Conservation (phyloP, 148 eudicot genomes). For the Rhododendron griersonianum region DNA sequence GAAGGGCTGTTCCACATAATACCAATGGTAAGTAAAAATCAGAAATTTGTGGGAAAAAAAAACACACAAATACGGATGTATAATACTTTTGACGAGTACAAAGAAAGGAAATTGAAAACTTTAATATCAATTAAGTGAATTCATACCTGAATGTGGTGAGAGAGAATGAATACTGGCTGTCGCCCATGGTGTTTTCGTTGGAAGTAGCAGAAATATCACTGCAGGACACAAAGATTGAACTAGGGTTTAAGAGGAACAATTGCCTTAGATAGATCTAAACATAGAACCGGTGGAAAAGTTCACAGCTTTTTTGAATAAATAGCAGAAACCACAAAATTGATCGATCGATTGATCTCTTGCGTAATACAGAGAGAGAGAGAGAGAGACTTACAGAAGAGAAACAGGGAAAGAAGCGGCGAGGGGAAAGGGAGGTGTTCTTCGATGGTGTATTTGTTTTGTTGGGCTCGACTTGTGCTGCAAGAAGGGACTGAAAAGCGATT, state of each 20-base stretch:
- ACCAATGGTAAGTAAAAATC: neutral
- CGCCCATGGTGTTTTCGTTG: constrained; percentile 53
- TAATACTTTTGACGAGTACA: neutral
- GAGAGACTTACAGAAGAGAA: neutral
- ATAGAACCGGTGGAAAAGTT: neutral
- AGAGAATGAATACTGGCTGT: constrained; percentile 94
- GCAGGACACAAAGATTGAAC: neutral
- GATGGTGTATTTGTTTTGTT: neutral
- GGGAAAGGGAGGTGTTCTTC: neutral
- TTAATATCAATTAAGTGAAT: neutral
- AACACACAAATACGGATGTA: neutral
- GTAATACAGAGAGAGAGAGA: neutral
- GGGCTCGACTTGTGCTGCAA: neutral
- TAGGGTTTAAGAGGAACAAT: neutral
- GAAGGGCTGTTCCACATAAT: constrained; percentile 53
- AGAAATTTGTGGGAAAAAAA: neutral
- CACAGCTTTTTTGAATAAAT: neutral
- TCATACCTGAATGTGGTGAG: constrained; percentile 92
- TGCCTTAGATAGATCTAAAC: neutral
- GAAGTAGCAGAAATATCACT: neutral
- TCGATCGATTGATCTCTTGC: neutral
- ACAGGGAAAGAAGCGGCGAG: neutral
- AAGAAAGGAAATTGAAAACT: neutral
- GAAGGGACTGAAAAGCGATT: neutral
- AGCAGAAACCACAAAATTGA: neutral